These are phyloP conservation scores for Colletotrichum costaricense DNA, from an alignment of 2,329 filamentous ascomycete species.

Conservation along the genomic window DNA sequence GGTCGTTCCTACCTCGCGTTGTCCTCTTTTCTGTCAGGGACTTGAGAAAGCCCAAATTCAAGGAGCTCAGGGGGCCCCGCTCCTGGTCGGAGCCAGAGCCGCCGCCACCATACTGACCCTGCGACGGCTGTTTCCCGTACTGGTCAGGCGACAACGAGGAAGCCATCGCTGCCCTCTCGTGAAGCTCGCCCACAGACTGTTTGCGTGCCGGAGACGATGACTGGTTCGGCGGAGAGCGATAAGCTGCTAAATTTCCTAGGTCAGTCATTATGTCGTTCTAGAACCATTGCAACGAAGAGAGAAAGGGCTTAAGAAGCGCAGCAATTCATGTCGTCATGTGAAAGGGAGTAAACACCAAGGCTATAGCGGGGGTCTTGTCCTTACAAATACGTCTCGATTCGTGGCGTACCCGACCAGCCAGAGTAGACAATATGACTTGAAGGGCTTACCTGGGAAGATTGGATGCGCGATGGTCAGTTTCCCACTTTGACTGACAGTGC, in stretches of 20 bases:
- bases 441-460: conserved; percentile 28
- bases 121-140: conserved; percentile 42
- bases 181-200: conserved; percentile 45
- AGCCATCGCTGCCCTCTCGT: conserved; percentile 53
- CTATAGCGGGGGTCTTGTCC: not conserved
- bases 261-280: conserved; percentile 45
- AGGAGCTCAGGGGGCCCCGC: conserved; percentile 52
- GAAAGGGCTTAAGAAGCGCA: not conserved
- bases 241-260: conserved; percentile 46
- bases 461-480: conserved; percentile 17
- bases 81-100: conserved; percentile 43
- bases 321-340: conserved; percentile 17
- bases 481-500: conserved; percentile 30
- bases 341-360: not conserved
- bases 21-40: conserved; percentile 78
- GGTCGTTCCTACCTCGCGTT: conserved; percentile 71
- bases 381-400: conserved; percentile 19
- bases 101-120: conserved; percentile 38
- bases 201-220: conserved; percentile 46
- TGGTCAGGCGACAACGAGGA: conserved; percentile 59
- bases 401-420: not conserved
- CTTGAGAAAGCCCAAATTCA: conserved; percentile 74
- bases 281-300: not conserved
- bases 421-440: not conserved
- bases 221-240: conserved; percentile 49